Evolutionary conservation across 2,329 filamentous ascomycete genomes (phyloP), one percentile per base, ranked within the genome.

Genomic region (Neonectria magnoliae): DNA sequence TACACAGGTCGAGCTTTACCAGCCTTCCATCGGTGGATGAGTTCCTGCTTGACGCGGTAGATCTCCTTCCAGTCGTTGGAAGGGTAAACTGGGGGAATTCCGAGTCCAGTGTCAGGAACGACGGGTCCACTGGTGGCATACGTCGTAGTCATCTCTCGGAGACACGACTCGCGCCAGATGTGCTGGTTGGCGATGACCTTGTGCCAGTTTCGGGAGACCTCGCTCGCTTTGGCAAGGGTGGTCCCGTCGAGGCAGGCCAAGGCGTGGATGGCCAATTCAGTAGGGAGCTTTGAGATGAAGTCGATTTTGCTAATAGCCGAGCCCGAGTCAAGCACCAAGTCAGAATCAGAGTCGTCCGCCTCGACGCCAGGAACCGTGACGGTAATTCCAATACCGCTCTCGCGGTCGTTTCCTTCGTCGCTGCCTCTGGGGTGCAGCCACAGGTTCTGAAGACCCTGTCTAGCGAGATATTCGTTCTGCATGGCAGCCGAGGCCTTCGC

Each of bases 31-130:
- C 92, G 89, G 69, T 85, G 83, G 71, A 93, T 91, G 66, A 99
- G 85, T 67, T 91, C 87, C 65, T 90, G 87, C 71, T 93, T 91
- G 48, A 92, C 91, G 71, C 89, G 85, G 78, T 94, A 97, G 76
- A 98, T 92, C 69, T 89, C 87, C 80, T 92, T 93, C 93, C 94
- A 99, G 76, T 97, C 87, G 70, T 92, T 93, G 41, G 85, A 84
- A 4, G 89, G 89, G 4, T 78, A 77, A 29, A 85, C 75, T 2
- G 79, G 67, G 9, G 88, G 88, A 5, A 91, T 78, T 41, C 88
- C 88, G n/a, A 85, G 78, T 1, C 88, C 88, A 2, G 78, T 76
- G 36, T 87, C 87, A 0, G 88, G 83, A 59, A 78, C 77, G 50
- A 90, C 78, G 2, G 84, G 81, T 0, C 77, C 77, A 60, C 86